Conservation (phyloP, 371 early-diverging fungal genomes). For the Capillidium heterosporum region DNA sequence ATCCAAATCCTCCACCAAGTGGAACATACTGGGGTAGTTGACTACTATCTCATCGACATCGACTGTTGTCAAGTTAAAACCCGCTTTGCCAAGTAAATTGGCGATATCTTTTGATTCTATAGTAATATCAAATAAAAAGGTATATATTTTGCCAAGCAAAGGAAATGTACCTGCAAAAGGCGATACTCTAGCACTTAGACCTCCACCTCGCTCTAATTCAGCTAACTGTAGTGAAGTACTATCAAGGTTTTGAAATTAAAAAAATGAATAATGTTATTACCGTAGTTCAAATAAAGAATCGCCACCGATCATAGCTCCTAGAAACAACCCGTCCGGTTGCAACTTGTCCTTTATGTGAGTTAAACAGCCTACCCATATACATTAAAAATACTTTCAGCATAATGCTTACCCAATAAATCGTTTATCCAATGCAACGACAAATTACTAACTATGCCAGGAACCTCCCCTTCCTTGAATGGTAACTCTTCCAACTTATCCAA, state of each 20-base stretch:
- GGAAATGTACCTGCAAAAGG: constrained; percentile 57
- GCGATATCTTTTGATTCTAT: constrained; percentile 66
- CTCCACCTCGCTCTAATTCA: constrained; percentile 76
- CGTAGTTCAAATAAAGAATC: constrained; percentile 84
- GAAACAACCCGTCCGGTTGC: constrained; percentile 81
- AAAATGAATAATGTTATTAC: constrained; percentile 9
- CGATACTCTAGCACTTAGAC: constrained; percentile 77
- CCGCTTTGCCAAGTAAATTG: constrained; percentile 58
- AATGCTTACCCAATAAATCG: constrained; percentile 58
- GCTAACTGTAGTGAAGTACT: constrained; percentile 81
- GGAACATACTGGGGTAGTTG: constrained; percentile 79
- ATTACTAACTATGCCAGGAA: constrained; percentile 74
- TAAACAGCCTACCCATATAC: constrained; percentile 28
- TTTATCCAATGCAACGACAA: constrained; percentile 90
- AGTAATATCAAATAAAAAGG: neutral
- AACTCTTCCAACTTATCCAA: constrained; percentile 71
- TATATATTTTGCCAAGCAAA: neutral
- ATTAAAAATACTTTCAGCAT: neutral
- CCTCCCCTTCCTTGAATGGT: constrained; percentile 57
- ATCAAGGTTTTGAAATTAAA: neutral
- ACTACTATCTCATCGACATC: constrained; percentile 88
- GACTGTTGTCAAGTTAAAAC: constrained; percentile 76
- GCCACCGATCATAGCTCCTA: constrained; percentile 84
- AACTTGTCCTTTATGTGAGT: constrained; percentile 62
- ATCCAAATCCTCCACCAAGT: constrained; percentile 72